A percentile compares a stretch with the other conserved stretches of the same genome.
phyloP scores from a whole-genome alignment of 495 filamentous ascomycete species.

The Aspergillus coremiiformis region DNA sequence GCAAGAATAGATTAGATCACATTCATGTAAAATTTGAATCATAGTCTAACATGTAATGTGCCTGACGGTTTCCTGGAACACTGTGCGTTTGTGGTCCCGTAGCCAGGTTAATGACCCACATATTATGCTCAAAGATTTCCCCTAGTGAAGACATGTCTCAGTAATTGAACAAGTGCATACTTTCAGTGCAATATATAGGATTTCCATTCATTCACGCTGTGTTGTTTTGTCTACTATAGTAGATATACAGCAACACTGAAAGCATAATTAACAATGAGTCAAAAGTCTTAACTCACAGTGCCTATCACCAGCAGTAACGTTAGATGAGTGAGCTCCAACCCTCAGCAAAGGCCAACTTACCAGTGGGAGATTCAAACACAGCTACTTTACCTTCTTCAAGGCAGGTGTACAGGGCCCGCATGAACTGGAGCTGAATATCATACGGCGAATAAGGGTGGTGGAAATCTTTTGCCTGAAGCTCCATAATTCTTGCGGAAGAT shows the following conservation, averaged over 20 bases:
- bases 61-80: conserved; percentile 48
- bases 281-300: conserved; percentile 28
- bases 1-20: conserved; percentile 7
- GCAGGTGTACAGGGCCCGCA: conserved; percentile 76
- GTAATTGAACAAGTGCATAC: neutral
- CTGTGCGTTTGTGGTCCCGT: conserved; percentile 67
- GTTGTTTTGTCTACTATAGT: neutral
- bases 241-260: neutral
- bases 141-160: conserved; percentile 38
- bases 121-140: conserved; percentile 95
- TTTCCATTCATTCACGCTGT: neutral
- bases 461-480: conserved; percentile 48
- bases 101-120: conserved; percentile 92
- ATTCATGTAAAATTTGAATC: neutral
- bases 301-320: conserved; percentile 22
- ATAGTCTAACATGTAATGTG: conserved; percentile 25
- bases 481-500: conserved; percentile 11
- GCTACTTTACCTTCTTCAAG: conserved; percentile 75
- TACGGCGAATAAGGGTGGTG: conserved; percentile 92
- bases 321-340: conserved; percentile 5
- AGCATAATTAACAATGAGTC: neutral
- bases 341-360: conserved; percentile 25
- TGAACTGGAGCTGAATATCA: conserved; percentile 82
- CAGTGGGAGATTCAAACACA: conserved; percentile 92
- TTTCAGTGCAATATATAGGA: neutral